phyloP scores from a whole-genome alignment of 805 yeast genomes.

The Hanseniaspora singularis region DNA sequence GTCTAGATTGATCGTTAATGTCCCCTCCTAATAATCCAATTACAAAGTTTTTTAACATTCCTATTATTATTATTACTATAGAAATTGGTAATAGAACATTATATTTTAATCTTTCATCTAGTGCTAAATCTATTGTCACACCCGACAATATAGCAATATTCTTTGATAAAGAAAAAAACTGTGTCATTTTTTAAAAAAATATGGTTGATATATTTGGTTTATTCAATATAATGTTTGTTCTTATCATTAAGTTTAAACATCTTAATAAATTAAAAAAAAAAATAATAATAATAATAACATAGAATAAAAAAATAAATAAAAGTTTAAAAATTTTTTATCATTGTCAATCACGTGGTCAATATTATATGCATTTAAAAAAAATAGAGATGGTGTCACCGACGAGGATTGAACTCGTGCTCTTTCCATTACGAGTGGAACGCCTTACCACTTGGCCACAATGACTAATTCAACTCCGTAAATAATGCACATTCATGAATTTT shows the following conservation, averaged over 20 bases:
- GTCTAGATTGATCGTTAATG: constrained; percentile 42
- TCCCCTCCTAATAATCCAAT: constrained; percentile 48
- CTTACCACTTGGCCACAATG: constrained; percentile 43
- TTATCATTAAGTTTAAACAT: too few species aligned
- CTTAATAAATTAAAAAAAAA: too few species aligned
- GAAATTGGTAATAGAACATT: constrained; percentile 92
- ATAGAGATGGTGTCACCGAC: constrained; percentile 33
- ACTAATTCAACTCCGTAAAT: constrained; percentile 20
- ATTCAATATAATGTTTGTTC: too few species aligned
- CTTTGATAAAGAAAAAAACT: constrained; percentile 7
- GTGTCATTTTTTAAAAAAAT: not conserved
- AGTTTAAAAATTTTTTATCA: not conserved
- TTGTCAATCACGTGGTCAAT: too few species aligned
- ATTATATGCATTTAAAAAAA: not conserved
- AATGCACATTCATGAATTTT: too few species aligned
- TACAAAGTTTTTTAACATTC: constrained; percentile 59
- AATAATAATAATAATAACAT: too few species aligned
- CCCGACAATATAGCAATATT: constrained; percentile 20
- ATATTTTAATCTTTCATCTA: constrained; percentile 71
- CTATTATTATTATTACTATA: constrained; percentile 78
- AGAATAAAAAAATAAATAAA: too few species aligned
- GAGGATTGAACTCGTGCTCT: constrained; percentile 46
- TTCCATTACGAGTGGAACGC: constrained; percentile 23
- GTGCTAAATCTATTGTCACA: constrained; percentile 40
- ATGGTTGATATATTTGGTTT: too few species aligned